Base-by-base conservation (phyloP, 2,329 filamentous ascomycete genomes). In the Cladosporium phlei region DNA sequence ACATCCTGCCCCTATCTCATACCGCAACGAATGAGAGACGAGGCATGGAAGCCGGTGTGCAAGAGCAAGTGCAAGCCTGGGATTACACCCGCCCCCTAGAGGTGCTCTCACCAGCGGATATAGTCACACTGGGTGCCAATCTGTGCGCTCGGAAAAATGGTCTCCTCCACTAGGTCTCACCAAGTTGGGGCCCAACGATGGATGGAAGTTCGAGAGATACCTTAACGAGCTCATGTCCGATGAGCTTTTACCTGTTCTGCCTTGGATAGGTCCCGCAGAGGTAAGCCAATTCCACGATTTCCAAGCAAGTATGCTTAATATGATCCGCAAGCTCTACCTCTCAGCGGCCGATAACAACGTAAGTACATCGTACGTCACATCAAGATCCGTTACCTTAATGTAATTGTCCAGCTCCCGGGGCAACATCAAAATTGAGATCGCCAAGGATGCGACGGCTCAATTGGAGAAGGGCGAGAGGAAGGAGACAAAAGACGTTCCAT, bases 81-180 rank as follows among this genome's bases (percentile, higher is more conserved):
- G 53, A 60, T 32, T 25, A 43, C 12, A 62, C 48, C 64, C 66
- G 67, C 50, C 51, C 40, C 44, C 60, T 73, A 40, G 67, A 64
- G 5, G 56, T 74, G 14, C 62, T 62, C 62, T 74, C 53, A 71
- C 67, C 12, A 66, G 66, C 32, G 66, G 69, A 17, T 67, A 69
- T 50, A 64, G 59, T 49, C 68, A 7, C 55, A 59, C 1, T 71
- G 70, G 58, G 67, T 68, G 54, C n/a, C 46, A 47, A 7, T 50
- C 46, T 16, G 50, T 62, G 16, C 56, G 58, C 4, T 47, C 60
- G 3, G 48, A 55, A 24, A 71, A 69, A 49, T 60, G 62, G 34
- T 72, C 71, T 35, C 72, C 71, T 4, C 69, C 71, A 3, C 59
- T 74, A 14, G 72, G 67, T 2, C 65, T 75, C 59, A 58, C 67